Conservation (phyloP, 1,284 basidiomycete species). For the Afroboletus lepidellus region DNA sequence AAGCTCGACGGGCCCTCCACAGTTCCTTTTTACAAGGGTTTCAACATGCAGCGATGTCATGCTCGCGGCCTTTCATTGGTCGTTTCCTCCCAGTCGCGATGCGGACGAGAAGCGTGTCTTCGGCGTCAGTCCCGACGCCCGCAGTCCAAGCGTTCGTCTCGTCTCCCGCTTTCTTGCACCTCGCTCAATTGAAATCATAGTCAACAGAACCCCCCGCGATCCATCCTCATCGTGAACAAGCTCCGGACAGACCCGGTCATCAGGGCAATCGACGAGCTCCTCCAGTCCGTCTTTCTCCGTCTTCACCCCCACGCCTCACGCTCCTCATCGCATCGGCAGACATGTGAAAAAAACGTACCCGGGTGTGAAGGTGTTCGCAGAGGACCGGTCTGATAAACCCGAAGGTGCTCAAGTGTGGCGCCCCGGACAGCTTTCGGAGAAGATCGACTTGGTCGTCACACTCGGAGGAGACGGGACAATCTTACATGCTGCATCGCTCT, state of each 20-base stretch:
- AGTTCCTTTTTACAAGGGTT: conserved; percentile 21
- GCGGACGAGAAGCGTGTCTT: conserved; percentile 13
- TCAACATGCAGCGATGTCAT: conserved; percentile 3
- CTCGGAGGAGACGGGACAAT: conserved; percentile 96
- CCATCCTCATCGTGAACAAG: conserved; percentile 76
- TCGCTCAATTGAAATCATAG: conserved; percentile 31
- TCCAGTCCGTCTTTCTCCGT: conserved; percentile 47
- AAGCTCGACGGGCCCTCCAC: conserved; percentile 25
- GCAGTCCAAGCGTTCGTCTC: conserved; percentile 30
- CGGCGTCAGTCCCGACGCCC: conserved; percentile 4
- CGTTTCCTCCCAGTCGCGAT: neutral
- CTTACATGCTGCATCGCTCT: conserved; percentile 90
- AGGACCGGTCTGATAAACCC: conserved; percentile 67
- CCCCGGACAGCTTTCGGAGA: conserved; percentile 48
- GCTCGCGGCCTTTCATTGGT: conserved; percentile 1
- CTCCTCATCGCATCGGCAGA: conserved; percentile 36
- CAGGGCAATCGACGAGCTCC: conserved; percentile 68
- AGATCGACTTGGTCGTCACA: conserved; percentile 87
- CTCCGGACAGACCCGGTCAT: conserved; percentile 70
- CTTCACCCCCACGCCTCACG: neutral
- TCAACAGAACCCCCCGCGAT: conserved; percentile 33
- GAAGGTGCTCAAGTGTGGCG: conserved; percentile 63
- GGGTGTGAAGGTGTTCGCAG: conserved; percentile 72
- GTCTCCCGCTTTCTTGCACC: conserved; percentile 5
- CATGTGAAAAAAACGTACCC: conserved; percentile 67